Conservation (phyloP, 176 grass and related monocot species). For the Ensete glaucum region DNA sequence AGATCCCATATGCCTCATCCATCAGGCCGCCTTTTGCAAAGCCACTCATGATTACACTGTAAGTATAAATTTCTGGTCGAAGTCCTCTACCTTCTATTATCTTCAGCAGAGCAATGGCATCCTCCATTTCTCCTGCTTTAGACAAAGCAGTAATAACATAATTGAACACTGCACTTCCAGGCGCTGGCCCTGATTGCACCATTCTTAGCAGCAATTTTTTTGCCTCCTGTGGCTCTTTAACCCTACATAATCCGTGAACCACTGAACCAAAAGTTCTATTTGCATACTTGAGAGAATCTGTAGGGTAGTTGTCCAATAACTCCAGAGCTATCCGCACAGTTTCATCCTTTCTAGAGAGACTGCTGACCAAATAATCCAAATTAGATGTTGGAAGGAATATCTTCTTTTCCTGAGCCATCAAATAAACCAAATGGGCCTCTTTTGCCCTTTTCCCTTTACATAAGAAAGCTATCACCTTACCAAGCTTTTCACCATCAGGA, state of each 20-base stretch:
- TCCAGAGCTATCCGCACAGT: slow-evolving; percentile 42
- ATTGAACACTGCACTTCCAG: slow-evolving; percentile 71
- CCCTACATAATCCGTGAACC: slow-evolving; percentile 62
- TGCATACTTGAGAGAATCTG: slow-evolving; percentile 50
- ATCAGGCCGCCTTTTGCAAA: slow-evolving; percentile 68
- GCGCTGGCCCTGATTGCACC: slow-evolving; percentile 59
- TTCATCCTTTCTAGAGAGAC: slow-evolving; percentile 58
- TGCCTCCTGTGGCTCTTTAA: slow-evolving; percentile 48
- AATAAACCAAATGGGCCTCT: slow-evolving; percentile 50
- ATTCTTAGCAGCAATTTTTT: slow-evolving; percentile 59
- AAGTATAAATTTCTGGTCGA: slow-evolving; percentile 70
- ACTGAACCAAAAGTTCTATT: slow-evolving; percentile 51
- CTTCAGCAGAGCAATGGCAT: slow-evolving; percentile 56
- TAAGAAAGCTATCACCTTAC: slow-evolving; percentile 44
- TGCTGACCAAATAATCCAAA: slow-evolving; percentile 47
- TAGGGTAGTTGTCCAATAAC: slow-evolving; percentile 62
- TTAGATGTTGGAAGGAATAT: slow-evolving; percentile 25
- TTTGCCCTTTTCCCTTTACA: slow-evolving; percentile 60
- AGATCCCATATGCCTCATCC: slow-evolving; percentile 65
- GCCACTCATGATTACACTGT: slow-evolving; percentile 83
- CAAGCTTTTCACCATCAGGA: slow-evolving; percentile 47
- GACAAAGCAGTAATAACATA: slow-evolving; percentile 71
- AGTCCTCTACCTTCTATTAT: slow-evolving; percentile 60
- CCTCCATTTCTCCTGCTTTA: slow-evolving; percentile 63
- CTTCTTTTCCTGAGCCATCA: slow-evolving; percentile 61